These are phyloP conservation scores for Aspergillus proliferans DNA, from an alignment of 2,329 filamentous ascomycete genomes.

Conservation along the genomic window DNA sequence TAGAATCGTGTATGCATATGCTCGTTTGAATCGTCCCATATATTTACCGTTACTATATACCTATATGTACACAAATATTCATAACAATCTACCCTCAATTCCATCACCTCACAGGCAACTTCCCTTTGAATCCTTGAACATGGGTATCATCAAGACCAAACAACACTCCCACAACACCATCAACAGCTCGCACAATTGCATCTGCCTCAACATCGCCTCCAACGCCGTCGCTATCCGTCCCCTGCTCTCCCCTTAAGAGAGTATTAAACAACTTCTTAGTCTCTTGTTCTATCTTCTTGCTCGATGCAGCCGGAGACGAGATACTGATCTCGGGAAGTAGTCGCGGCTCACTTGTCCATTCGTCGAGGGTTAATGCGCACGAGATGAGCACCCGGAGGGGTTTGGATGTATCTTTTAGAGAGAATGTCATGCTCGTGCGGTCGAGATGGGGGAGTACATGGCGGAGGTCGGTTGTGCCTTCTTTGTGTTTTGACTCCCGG, in stretches of 20 bases:
- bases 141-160: conserved; percentile 15
- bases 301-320: conserved; percentile 10
- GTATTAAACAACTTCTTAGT: conserved; percentile 30
- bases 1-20: background rate
- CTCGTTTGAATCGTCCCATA: background rate
- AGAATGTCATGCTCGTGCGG: conserved; percentile 30
- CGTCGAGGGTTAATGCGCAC: conserved; percentile 30
- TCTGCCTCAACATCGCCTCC: conserved; percentile 18
- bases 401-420: conserved; percentile 3
- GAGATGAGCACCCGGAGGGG: conserved; percentile 24
- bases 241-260: conserved; percentile 21
- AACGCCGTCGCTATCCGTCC: conserved; percentile 9
- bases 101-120: background rate
- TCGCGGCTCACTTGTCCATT: conserved; percentile 37
- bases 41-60: background rate
- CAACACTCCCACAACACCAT: conserved; percentile 29
- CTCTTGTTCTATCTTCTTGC: conserved; percentile 31
- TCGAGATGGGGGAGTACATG: conserved; percentile 31
- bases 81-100: background rate
- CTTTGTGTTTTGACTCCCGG: conserved; percentile 1
- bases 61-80: background rate
- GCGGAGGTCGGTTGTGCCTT: conserved; percentile 17
- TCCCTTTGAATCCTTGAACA: background rate
- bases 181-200: conserved; percentile 28
- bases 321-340: conserved; percentile 32